These are phyloP conservation scores for Corylus heterophylla DNA, from an alignment of 306 rosid species.

Conservation along the genomic window DNA sequence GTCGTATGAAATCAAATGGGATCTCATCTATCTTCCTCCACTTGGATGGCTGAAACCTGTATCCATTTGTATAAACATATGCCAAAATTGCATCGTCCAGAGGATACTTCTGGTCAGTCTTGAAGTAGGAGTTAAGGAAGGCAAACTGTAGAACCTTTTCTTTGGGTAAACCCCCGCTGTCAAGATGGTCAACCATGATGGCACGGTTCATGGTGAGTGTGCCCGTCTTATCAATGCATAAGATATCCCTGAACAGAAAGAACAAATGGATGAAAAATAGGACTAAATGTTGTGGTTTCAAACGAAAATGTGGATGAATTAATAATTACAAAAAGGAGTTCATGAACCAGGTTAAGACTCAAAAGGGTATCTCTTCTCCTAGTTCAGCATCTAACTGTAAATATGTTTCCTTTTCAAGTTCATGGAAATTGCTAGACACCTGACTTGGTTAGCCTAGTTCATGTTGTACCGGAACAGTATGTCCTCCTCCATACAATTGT, in stretches of 20 bases:
- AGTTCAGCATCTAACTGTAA: constrained; percentile 5
- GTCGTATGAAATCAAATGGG: constrained; percentile 84
- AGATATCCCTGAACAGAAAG: constrained; percentile 62
- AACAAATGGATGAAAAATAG: neutral
- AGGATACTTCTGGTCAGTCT: constrained; percentile 84
- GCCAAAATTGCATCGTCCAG: constrained; percentile 79
- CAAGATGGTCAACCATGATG: constrained; percentile 61
- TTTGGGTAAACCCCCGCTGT: constrained; percentile 45
- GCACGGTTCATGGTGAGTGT: constrained; percentile 82
- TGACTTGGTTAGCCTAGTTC: constrained; percentile 1
- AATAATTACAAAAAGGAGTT: neutral
- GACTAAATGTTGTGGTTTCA: neutral
- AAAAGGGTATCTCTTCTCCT: constrained; percentile 7
- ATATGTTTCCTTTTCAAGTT: neutral
- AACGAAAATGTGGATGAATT: neutral
- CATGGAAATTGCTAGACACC: constrained; percentile 2
- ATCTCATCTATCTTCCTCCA: constrained; percentile 79
- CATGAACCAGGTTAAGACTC: neutral
- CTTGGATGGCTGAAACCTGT: constrained; percentile 74
- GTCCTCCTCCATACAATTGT: constrained; percentile 5
- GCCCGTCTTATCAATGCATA: constrained; percentile 88
- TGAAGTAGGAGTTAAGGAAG: constrained; percentile 75
- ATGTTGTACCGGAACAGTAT: constrained; percentile 2
- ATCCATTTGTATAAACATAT: constrained; percentile 71
- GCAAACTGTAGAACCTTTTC: constrained; percentile 68